phyloP scores from a whole-genome alignment of 108 stramenopile genomes.

The Pseudonitzschia pungens region DNA sequence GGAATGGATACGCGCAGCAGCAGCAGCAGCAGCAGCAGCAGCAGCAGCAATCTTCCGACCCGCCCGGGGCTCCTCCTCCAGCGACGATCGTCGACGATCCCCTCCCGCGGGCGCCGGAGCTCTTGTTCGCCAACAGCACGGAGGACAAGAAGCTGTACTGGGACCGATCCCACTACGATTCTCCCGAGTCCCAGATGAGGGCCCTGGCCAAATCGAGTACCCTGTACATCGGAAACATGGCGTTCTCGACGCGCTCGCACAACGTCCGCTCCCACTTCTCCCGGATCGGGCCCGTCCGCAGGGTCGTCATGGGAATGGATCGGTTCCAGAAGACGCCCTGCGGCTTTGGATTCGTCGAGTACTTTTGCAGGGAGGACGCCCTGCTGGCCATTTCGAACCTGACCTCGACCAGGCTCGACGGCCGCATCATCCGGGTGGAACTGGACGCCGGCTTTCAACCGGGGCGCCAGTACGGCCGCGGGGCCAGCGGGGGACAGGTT shows the following conservation, averaged over 20 bases:
- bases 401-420: constrained; percentile 89
- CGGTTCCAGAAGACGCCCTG: constrained; percentile 82
- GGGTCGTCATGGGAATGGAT: constrained; percentile 93
- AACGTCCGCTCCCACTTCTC: constrained; percentile 87
- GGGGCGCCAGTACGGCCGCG: constrained; percentile 95
- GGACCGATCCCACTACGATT: constrained; percentile 82
- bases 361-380: constrained; percentile 66
- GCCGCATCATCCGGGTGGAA: constrained; percentile 91
- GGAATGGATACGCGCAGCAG: not conserved
- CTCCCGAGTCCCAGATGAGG: constrained; percentile 68
- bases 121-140: constrained; percentile 65
- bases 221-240: constrained; percentile 95
- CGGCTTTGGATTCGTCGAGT: constrained; percentile 96
- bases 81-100: constrained; percentile 11
- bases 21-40: too few relatives aligned
- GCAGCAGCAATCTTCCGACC: not conserved
- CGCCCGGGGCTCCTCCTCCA: not conserved
- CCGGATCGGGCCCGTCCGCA: constrained; percentile 80
- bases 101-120: constrained; percentile 60
- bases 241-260: constrained; percentile 87
- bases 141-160: constrained; percentile 76
- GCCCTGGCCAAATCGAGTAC: constrained; percentile 70
- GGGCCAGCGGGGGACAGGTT: constrained; percentile 92
- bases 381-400: constrained; percentile 69
- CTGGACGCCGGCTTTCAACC: constrained; percentile 93